A percentile compares a stretch with the other conserved stretches of the same genome.
Conservation (phyloP, 148 eudicot species). For the Fagopyrum tataricum region DNA sequence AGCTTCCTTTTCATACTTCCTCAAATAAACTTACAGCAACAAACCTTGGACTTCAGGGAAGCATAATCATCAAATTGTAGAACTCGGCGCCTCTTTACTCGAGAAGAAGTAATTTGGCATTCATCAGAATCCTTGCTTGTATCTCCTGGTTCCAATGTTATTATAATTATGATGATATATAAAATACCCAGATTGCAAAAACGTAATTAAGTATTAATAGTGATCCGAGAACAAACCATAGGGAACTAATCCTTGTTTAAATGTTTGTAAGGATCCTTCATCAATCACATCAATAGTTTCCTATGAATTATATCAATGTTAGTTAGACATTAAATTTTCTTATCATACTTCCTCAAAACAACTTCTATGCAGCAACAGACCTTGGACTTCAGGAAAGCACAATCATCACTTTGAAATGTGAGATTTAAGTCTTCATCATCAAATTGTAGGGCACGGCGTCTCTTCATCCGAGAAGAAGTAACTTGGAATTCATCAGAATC, state of each 20-base stretch:
- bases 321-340: too few relatives aligned
- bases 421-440: background rate
- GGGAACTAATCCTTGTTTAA: background rate
- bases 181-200: too few relatives aligned
- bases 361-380: background rate
- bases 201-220: too few relatives aligned
- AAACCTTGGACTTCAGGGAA: too few relatives aligned
- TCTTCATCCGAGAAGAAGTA: background rate
- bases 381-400: slow-evolving; percentile 5
- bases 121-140: too few relatives aligned
- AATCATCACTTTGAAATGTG: background rate
- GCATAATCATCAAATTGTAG: too few relatives aligned
- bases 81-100: too few relatives aligned
- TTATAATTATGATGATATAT: too few relatives aligned
- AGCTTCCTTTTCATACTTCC: background rate
- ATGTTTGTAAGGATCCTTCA: background rate
- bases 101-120: too few relatives aligned
- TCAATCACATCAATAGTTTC: background rate
- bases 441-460: background rate
- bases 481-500: background rate
- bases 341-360: background rate
- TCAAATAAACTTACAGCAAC: background rate
- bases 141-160: background rate
- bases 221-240: background rate
- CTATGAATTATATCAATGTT: background rate